Base-by-base conservation (phyloP, 1,139 yeast genomes). In the Debaryomyces sp. region DNA sequence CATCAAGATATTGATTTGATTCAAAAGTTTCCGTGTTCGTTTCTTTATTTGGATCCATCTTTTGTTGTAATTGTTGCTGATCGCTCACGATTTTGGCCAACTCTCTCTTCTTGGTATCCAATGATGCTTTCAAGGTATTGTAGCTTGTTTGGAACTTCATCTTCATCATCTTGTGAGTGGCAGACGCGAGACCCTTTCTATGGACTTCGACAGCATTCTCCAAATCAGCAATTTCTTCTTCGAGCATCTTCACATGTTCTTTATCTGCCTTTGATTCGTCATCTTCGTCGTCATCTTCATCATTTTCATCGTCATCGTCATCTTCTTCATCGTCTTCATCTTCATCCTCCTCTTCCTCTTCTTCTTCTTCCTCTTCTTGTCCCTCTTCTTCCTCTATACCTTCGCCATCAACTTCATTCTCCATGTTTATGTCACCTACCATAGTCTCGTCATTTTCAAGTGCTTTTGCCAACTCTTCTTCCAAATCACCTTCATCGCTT, bases 101-200 rank as follows among this genome's bases (percentile, higher is more conserved):
- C 61, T 88, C 94, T 50, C 87, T 77, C 70, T 82, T 82, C 74
- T 94, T 94, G 61, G 82, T 78, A 50, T 91, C 97, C 52, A 92
- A 77, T 55, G 95, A 97, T 45, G 86, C 85, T 66, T 85, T 87
- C 59, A 95, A 78, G 50, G 92, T 86, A 51, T 80, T 80, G 50
- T 90, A 87, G 48, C 89, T 90, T 56, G 88, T 95, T 59, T 87
- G 80, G 64, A 91, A 88, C 70, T 97, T 86, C 69, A 87, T 89
- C 64, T 87, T 85, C 82, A 94, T 79, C 73, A 94, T 87, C 59
- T 92, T 92, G 64, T 91, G 91, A 15, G 92, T 83, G 1, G 96
- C 92, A 50, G 86, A 85, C 15, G 79, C 82, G 44, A 90, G 81
- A 57, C 89, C 94, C 46, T 78, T 78, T 62, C 82, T 83, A 61